Base-by-base conservation (phyloP, 2,329 filamentous ascomycete species). In the Hawksworthiomyces lignivorus region DNA sequence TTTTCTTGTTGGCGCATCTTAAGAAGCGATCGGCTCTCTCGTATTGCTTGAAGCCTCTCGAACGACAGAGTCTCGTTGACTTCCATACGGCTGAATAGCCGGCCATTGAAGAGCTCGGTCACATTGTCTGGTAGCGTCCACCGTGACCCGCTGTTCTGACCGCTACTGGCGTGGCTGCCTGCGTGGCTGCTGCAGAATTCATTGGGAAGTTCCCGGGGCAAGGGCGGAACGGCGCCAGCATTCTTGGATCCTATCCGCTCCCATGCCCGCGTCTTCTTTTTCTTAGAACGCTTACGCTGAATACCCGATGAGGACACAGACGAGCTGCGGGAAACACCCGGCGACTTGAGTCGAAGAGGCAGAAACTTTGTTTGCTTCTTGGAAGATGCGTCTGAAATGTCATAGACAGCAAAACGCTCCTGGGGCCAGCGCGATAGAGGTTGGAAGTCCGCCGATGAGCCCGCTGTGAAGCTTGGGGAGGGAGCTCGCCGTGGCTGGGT, bases 41-140 rank as follows among this genome's bases (percentile, higher is more conserved):
- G 67, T 18, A 69, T 63, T 37, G 65, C 62, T 49, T 73, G 65
- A 19, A 78, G 59, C 28, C 69, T 67, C 26, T 67, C 64, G 15
- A 73, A 69, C 10, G 74, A 72, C 11, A 79, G 57, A 62, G 78
- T 75, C 58, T 81, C 76, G 39, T 78, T 72, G 0, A 68, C 75
- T 47, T 80, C 74, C 40, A 73, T 64, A 35, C 67, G 67, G 47
- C 66, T 66, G 53, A 80, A 77, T 34, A 73, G 62, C 32, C 70
- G 72, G 15, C 70, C 68, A 31, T 63, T 71, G 45, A 81, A 67
- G 10, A 77, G 61, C 22, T 75, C 75, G n/a, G 70, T 65, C 50
- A 80, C 64, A 47, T 75, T 77, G 39, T 75, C 72, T 0, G 73
- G 65, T 22, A 80, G 55, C 12, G 68, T 69, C 72, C 74, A 75